A percentile compares a stretch with the other conserved stretches of the same genome.
Evolutionary conservation across 441 rosid genomes (phyloP).

Genomic region (Brassica hybrid): DNA sequence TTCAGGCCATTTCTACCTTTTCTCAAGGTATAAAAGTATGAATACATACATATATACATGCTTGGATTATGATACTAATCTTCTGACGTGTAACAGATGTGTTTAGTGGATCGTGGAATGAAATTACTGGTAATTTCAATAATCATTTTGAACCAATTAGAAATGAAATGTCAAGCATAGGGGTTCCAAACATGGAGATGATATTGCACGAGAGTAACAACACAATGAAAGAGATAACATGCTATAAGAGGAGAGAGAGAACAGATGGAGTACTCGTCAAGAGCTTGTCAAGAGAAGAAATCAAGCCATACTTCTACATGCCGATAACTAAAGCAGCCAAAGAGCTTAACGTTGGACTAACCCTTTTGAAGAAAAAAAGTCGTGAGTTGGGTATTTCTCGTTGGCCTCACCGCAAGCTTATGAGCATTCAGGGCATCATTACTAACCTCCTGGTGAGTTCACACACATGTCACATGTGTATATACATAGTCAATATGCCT

Average conservation of each 20-base stretch:
- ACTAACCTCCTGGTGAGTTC: conserved; percentile 56
- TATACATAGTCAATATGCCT: not conserved
- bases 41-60: not conserved
- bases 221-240: conserved; percentile 13
- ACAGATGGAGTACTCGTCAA: conserved; percentile 31
- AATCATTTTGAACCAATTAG: conserved; percentile 1
- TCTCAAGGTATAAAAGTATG: conserved; percentile 28
- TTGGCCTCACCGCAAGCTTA: conserved; percentile 83
- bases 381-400: conserved; percentile 73
- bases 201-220: conserved; percentile 11
- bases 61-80: not conserved
- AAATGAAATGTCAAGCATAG: conserved; percentile 14
- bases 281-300: conserved; percentile 39
- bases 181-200: conserved; percentile 8
- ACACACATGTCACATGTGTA: not conserved
- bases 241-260: not conserved
- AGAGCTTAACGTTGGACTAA: conserved; percentile 71
- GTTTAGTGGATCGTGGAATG: conserved; percentile 23
- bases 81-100: conserved; percentile 24
- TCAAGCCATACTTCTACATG: conserved; percentile 61
- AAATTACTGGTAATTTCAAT: not conserved
- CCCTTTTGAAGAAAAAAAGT: conserved; percentile 77
- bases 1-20: conserved; percentile 24
- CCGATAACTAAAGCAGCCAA: conserved; percentile 76
- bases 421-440: conserved; percentile 60